A percentile compares a stretch with the other conserved stretches of the same genome.
These are phyloP conservation scores for Eimeria maxima DNA, from an alignment of 169 alveolate genomes.

Conservation along the genomic window DNA sequence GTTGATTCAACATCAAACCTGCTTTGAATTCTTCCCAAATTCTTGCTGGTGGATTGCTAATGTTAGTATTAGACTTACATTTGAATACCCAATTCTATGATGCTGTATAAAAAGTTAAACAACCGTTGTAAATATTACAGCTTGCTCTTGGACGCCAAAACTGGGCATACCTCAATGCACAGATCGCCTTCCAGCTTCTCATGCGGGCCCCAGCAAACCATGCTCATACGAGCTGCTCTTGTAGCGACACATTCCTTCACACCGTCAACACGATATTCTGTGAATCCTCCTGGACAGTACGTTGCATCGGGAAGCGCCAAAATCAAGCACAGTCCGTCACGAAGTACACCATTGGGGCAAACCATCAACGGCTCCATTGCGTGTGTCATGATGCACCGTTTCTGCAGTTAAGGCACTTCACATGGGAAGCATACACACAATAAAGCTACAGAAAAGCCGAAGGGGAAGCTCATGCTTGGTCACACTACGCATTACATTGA, in stretches of 20 bases:
- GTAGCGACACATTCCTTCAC: conserved; percentile 46
- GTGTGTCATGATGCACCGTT: conserved; percentile 25
- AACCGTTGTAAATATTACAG: too few relatives aligned
- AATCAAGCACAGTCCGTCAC: conserved; percentile 39
- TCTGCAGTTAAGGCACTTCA: background rate
- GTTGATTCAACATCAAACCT: too few relatives aligned
- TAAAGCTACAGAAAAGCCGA: background rate
- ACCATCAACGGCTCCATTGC: conserved; percentile 38
- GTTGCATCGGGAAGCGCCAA: conserved; percentile 33
- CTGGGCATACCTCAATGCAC: conserved; percentile 32
- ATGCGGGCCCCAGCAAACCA: conserved; percentile 66
- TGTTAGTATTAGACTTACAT: too few relatives aligned
- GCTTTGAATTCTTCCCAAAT: too few relatives aligned
- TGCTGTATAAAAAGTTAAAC: too few relatives aligned
- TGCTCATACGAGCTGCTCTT: conserved; percentile 56
- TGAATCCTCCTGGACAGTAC: conserved; percentile 54
- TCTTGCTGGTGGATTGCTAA: too few relatives aligned
- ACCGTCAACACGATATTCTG: conserved; percentile 22
- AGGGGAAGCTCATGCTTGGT: background rate
- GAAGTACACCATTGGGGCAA: conserved; percentile 53
- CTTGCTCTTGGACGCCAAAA: too few relatives aligned
- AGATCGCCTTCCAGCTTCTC: conserved; percentile 36
- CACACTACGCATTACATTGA: background rate
- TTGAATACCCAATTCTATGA: too few relatives aligned
- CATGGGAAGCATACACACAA: background rate